Base-by-base conservation (phyloP, 2,329 filamentous ascomycete genomes). In the Claviceps sp. region DNA sequence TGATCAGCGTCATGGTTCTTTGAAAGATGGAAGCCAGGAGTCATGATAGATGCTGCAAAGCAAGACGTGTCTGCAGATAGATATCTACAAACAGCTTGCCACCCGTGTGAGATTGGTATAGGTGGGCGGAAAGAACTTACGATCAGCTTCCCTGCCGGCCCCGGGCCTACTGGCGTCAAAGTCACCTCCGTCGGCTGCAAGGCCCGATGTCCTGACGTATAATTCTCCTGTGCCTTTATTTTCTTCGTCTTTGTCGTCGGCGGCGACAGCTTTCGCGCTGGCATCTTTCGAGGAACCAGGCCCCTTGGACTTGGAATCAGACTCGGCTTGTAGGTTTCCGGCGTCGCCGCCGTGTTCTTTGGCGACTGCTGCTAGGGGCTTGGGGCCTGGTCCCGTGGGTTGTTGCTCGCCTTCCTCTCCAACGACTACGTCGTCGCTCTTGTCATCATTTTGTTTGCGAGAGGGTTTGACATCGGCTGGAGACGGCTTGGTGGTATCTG, bases 101-200 rank as follows among this genome's bases (percentile, higher is more conserved):
- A 34, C 11, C 9, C 9, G 30, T 34, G 9, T 34, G 30, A 34
- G 30, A 34, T 11, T 34, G 9, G 3, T 11, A 34, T 34, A 42
- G 41, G 22, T 20, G 7, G 20, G 30, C 9, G 3, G 9, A 14
- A 45, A n/a, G 4, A n/a, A 72, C 75, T 67, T 65, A 83, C 84
- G 75, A 57, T 84, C 81, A 55, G 83, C 83, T 64, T 87, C 84
- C 38, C 66, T 69, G 3, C 81, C 82, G 11, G 84, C 84, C 11
- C 83, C 83, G 0, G 81, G 76, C 54, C 76, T 76, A 7, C 74
- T 68, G 4, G 78, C 81, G 59, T 86, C 83, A 61, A 85, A 85
- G 58, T 85, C 73, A 5, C 83, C 82, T 0, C 83, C 82, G 41
- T 87, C 82, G 16, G 81, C 79, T 37, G 70, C 66, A 30, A 85